These are phyloP conservation scores for Berberis vulgaris DNA, from an alignment of 164 flowering plant species.

Conservation along the genomic window DNA sequence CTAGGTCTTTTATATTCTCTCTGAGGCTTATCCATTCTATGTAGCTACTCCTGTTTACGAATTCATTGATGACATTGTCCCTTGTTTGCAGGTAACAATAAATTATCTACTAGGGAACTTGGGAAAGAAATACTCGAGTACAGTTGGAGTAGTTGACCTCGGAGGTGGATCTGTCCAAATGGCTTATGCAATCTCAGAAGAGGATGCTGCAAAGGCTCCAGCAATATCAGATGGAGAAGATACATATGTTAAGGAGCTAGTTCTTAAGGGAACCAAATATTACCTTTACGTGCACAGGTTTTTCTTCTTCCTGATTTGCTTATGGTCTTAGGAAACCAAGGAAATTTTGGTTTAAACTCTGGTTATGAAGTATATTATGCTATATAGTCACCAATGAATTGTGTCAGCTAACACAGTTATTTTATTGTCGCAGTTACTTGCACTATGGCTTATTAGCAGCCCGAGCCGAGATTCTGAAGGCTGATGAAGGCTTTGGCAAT, in stretches of 20 bases:
- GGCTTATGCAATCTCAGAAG: conserved; percentile 91
- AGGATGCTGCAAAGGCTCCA: conserved; percentile 74
- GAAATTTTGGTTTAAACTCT: too few relatives aligned
- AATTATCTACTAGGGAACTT: conserved; percentile 73
- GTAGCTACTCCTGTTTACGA: neutral
- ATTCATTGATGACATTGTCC: neutral
- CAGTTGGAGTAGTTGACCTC: conserved; percentile 96
- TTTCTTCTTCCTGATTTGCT: neutral
- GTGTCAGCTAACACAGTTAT: too few relatives aligned
- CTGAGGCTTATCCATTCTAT: too few relatives aligned
- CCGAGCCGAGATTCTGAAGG: conserved; percentile 87
- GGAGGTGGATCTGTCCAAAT: conserved; percentile 99
- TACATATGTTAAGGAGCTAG: conserved; percentile 69
- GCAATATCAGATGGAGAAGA: conserved; percentile 56
- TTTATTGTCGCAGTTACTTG: conserved; percentile 55
- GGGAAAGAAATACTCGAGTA: conserved; percentile 55
- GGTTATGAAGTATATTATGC: too few relatives aligned
- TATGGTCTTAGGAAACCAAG: neutral
- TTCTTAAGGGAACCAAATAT: conserved; percentile 63
- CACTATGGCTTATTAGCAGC: conserved; percentile 91
- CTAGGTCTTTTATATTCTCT: too few relatives aligned
- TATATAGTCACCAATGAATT: too few relatives aligned
- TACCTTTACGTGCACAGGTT: conserved; percentile 95
- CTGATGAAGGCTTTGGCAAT: conserved; percentile 38
- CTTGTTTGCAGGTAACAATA: conserved; percentile 66